Percentiles rank a stretch among this genome's conserved stretches.
Conservation (phyloP, 2,329 filamentous ascomycete species). For the Aspergillus jensenii region DNA sequence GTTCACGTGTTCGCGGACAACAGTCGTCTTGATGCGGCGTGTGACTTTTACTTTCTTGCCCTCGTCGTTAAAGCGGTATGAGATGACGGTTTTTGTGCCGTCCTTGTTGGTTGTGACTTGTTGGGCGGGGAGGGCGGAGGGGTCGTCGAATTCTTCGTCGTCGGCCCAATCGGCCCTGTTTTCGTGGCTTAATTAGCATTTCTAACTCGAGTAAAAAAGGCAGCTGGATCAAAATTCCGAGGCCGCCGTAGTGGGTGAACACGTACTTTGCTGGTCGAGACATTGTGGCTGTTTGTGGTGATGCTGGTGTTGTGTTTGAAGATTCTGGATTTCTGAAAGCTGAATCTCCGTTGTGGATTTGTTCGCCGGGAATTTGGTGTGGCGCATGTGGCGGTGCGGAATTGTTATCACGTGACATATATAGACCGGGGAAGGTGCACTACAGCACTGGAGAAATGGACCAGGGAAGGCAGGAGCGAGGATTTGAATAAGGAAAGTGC, state of each 20-base stretch:
- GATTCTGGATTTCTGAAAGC: conserved; percentile 42
- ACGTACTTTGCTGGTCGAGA: conserved; percentile 50
- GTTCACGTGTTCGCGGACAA: conserved; percentile 91
- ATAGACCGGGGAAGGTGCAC: not conserved
- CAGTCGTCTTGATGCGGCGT: conserved; percentile 87
- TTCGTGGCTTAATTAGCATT: conserved; percentile 4
- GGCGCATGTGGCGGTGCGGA: conserved; percentile 34
- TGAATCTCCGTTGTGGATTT: conserved; percentile 45
- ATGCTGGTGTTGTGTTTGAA: conserved; percentile 28
- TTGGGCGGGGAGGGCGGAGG: conserved; percentile 78
- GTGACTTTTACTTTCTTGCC: conserved; percentile 97
- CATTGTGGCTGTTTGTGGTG: conserved; percentile 36
- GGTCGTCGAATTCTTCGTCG: conserved; percentile 81
- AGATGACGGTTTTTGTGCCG: conserved; percentile 93
- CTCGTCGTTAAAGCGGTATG: conserved; percentile 85
- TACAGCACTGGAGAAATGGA: too few species aligned
- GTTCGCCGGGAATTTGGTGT: conserved; percentile 32
- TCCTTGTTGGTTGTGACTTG: conserved; percentile 97
- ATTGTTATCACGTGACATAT: conserved; percentile 16
- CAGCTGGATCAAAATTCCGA: not conserved
- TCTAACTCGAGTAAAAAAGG: conserved; percentile 10
- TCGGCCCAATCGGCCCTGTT: conserved; percentile 87
- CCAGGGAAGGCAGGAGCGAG: too few species aligned
- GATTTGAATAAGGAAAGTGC: too few species aligned
- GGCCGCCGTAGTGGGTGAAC: not conserved